A percentile compares a stretch with the other conserved stretches of the same genome.
Evolutionary conservation across 2,329 filamentous ascomycete genomes (phyloP).

Genomic region (Neoarthrinium moseri): DNA sequence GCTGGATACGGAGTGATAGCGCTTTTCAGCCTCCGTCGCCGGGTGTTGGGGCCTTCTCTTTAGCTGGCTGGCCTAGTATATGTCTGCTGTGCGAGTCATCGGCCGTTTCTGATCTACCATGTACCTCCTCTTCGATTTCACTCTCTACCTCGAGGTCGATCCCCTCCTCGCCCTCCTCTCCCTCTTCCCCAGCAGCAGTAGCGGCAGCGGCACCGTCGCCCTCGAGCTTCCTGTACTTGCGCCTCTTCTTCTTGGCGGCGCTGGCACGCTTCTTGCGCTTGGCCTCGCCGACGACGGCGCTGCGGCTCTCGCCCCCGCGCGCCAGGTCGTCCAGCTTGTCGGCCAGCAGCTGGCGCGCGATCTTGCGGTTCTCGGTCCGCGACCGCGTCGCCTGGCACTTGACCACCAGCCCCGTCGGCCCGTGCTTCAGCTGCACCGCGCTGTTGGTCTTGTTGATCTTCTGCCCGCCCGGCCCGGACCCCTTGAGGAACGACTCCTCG

Average conservation of each 20-base stretch:
- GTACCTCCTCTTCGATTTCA: not conserved
- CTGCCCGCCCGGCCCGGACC: constrained; percentile 89
- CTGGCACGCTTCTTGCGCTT: constrained; percentile 72
- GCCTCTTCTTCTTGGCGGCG: constrained; percentile 74
- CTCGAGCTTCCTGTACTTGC: constrained; percentile 70
- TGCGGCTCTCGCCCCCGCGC: constrained; percentile 69
- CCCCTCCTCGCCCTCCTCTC: constrained; percentile 17
- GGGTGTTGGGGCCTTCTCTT: too few species aligned
- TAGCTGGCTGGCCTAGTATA: too few species aligned
- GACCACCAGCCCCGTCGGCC: constrained; percentile 86
- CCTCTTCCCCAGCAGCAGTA: constrained; percentile 20
- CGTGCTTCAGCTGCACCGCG: constrained; percentile 88
- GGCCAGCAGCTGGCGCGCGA: constrained; percentile 75
- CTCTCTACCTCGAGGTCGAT: constrained; percentile 11
- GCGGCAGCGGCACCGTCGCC: constrained; percentile 38
- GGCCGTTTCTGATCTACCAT: too few species aligned
- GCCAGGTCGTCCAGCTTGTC: constrained; percentile 70
- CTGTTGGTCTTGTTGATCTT: constrained; percentile 98
- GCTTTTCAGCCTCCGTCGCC: too few species aligned
- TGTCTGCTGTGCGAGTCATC: too few species aligned
- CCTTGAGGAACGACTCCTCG: constrained; percentile 83
- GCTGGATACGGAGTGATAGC: too few species aligned
- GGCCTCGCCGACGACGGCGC: constrained; percentile 60
- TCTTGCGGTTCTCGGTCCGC: constrained; percentile 80
- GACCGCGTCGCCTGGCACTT: constrained; percentile 93